phyloP scores from a whole-genome alignment of 306 rosid species.

The Malus sieversii region DNA sequence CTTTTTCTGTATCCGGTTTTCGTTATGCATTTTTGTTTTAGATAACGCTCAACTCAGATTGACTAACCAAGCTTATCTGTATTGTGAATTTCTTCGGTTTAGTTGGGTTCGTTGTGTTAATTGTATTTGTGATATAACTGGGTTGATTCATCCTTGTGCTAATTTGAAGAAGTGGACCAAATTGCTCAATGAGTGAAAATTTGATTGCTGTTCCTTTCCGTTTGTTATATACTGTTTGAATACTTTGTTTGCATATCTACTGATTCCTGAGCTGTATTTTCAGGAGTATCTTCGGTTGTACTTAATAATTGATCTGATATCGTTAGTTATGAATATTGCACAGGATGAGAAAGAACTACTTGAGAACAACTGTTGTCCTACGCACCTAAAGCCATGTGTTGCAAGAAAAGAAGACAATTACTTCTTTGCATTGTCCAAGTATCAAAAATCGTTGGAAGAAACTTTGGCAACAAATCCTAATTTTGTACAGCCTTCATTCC shows the following conservation, averaged over 20 bases:
- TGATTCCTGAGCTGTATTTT: neutral
- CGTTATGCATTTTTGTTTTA: neutral
- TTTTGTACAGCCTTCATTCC: conserved; percentile 81
- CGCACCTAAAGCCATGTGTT: conserved; percentile 87
- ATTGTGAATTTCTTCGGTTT: neutral
- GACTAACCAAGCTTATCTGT: neutral
- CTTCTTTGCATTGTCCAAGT: conserved; percentile 83
- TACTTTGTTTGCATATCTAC: neutral
- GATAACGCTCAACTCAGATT: neutral
- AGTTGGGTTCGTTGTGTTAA: neutral
- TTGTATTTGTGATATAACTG: neutral
- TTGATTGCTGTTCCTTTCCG: neutral
- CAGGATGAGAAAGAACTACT: conserved; percentile 93
- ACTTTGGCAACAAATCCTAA: conserved; percentile 52
- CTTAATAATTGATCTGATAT: conserved; percentile 3
- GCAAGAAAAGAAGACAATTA: conserved; percentile 86
- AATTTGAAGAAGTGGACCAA: neutral
- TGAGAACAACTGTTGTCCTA: conserved; percentile 74
- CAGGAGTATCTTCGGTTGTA: conserved; percentile 1
- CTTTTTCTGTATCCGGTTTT: neutral
- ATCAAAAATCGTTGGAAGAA: conserved; percentile 70
- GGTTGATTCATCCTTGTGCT: neutral
- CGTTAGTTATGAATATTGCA: conserved; percentile 10
- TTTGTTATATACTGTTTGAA: neutral
- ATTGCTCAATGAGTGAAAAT: neutral